Evolutionary conservation across 441 rosid genomes (phyloP).

Genomic region (Pelargonium citronellum): DNA sequence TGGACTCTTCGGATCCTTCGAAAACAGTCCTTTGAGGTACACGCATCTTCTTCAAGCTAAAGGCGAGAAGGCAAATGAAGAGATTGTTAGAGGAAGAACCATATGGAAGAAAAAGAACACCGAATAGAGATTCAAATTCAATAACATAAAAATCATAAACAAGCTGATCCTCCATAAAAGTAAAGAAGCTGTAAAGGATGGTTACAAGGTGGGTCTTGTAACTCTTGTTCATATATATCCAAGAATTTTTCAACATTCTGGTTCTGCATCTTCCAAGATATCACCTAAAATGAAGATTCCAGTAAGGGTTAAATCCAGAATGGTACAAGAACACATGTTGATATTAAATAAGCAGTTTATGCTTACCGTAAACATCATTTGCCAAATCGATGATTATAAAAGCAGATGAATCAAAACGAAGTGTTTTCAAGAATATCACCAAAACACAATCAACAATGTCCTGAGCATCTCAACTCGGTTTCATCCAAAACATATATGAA

Average conservation of each 20-base stretch:
- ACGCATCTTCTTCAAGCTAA: conserved; percentile 52
- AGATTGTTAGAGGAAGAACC: conserved; percentile 61
- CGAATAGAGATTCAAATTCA: not conserved
- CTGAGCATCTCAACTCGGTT: too few relatives aligned
- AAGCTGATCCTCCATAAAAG: conserved; percentile 9
- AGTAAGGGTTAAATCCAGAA: not conserved
- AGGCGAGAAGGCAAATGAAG: conserved; percentile 31
- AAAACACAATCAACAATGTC: too few relatives aligned
- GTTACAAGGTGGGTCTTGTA: not conserved
- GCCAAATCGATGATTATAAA: not conserved
- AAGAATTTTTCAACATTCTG: conserved; percentile 13
- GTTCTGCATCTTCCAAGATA: not conserved
- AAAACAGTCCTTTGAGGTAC: conserved; percentile 40
- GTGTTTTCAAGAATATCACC: not conserved
- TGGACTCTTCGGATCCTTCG: conserved; percentile 43
- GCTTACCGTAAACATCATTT: not conserved
- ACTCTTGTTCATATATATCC: not conserved
- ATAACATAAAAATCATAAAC: conserved; percentile 3
- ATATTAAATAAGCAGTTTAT: not conserved
- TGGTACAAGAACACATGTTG: not conserved
- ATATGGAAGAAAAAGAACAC: conserved; percentile 42
- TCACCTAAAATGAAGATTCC: conserved; percentile 5
- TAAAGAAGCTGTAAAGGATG: not conserved
- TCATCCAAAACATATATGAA: not conserved
- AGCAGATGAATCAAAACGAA: not conserved